Percentiles rank a stretch among this genome's conserved stretches.
These are phyloP conservation scores for Yueomyces sinensis DNA, from an alignment of 805 yeast species.

Conservation along the genomic window DNA sequence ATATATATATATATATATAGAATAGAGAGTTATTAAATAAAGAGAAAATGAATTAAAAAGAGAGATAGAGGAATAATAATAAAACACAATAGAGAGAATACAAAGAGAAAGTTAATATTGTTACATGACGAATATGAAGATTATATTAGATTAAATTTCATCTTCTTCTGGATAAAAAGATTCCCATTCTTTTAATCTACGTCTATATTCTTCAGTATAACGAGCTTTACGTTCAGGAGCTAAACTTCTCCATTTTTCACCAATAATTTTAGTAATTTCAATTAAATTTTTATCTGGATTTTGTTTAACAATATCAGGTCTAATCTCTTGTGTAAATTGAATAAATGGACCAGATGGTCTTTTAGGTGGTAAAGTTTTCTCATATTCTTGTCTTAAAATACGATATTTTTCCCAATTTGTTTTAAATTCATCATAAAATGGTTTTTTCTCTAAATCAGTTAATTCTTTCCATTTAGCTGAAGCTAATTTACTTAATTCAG, in stretches of 20 bases:
- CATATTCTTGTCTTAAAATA: slow-evolving; percentile 23
- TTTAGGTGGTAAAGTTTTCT: slow-evolving; percentile 17
- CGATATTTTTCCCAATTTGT: slow-evolving; percentile 25
- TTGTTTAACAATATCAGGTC: slow-evolving; percentile 21
- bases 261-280: slow-evolving; percentile 23
- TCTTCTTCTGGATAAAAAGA: slow-evolving; percentile 21
- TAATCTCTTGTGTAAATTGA: slow-evolving; percentile 22
- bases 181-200: slow-evolving; percentile 27
- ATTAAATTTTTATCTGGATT: slow-evolving; percentile 23
- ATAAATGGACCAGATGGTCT: slow-evolving; percentile 21
- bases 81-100: too few species aligned
- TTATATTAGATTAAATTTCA: too few species aligned
- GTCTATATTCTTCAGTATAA: slow-evolving; percentile 24
- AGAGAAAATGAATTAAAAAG: neutral
- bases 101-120: too few species aligned
- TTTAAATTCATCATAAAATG: slow-evolving; percentile 49
- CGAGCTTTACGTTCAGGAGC: slow-evolving; percentile 18
- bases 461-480: slow-evolving; percentile 89
- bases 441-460: slow-evolving; percentile 59
- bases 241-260: slow-evolving; percentile 23
- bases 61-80: neutral
- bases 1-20: too few species aligned
- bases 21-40: too few species aligned
- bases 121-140: too few species aligned
- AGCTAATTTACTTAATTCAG: slow-evolving; percentile 43